Base-by-base conservation (phyloP, 331 rosid genomes). In the Phaseolus coccineus region DNA sequence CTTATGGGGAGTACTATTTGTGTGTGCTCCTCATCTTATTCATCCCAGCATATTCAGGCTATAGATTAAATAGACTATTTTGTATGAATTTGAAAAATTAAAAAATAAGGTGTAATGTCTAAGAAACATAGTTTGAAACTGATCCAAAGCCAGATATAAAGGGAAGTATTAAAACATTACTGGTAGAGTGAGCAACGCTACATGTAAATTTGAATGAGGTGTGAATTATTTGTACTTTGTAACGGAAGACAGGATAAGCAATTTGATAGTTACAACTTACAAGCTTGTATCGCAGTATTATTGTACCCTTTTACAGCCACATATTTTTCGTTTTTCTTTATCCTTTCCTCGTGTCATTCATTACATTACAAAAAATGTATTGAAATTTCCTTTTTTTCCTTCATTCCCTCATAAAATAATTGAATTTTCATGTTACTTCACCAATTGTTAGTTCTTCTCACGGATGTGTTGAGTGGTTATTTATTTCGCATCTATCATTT, bases 141-240 rank as follows among this genome's bases (percentile, higher is more conserved):
- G 63, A 31, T 10, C 35, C 35, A 57, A 57, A 27, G 64, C n/a
- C 24, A 6, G 69, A 62, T 7, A 0, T 15, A 15, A 30, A 28
- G 5, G 24, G 40, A 61, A 33, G 25, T 27, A 4, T 30, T 30
- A 30, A 13, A 33, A 35, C 1, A 51, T 51, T 51, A 30, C 16
- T 31, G 16, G 47, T n/a, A 35, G 69, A 57, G 44, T 56, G 8
- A 40, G 55, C 22, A 59, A 15, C n/a, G 7, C 15, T 15, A 25
- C 11, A 3, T 44, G 47, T 10, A 50, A 42, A 19, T 15, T 1
- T 31, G 69, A 42, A 58, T 73, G 16, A 14, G 11, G 30, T 24
- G 3, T 73, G 61, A 75, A 62, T 75, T 75, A 61, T 61, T 44
- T 76, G 72, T 76, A 48, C 71, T 76, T 19, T 3, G 51, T 33